A percentile compares a stretch with the other conserved stretches of the same genome.
Conservation (phyloP, 2,329 filamentous ascomycete species). For the Fusarium dlaminii region DNA sequence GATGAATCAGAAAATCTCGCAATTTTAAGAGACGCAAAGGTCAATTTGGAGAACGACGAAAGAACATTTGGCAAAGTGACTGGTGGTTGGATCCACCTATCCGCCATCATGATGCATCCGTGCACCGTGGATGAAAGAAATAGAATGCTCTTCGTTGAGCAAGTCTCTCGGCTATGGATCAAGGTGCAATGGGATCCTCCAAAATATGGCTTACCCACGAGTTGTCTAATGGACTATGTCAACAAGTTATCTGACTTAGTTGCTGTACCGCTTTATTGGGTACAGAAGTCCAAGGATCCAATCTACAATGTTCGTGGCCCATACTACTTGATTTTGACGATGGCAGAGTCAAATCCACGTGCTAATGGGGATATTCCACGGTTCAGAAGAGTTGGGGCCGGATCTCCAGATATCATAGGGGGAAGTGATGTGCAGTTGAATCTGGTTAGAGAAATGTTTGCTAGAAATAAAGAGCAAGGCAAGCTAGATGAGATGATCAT, state of each 20-base stretch:
- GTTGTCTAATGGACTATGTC: neutral
- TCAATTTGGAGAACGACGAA: fast-evolving
- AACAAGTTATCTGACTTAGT: neutral
- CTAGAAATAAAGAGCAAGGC: neutral
- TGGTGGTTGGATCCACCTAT: neutral
- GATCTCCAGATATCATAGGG: neutral
- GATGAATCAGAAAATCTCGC: neutral
- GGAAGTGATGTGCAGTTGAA: neutral
- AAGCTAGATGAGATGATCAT: neutral
- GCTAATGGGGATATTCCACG: fast-evolving
- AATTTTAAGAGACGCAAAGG: neutral
- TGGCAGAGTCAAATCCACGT: neutral
- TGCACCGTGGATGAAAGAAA: fast-evolving
- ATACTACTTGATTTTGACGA: neutral
- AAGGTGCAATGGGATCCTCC: neutral
- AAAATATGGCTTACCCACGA: neutral
- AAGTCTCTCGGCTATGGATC: fast-evolving
- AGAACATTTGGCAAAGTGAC: neutral
- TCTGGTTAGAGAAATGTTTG: neutral
- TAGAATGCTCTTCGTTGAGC: fast-evolving
- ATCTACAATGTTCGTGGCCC: neutral
- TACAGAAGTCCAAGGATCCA: neutral
- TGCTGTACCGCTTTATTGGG: neutral
- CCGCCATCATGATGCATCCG: neutral
- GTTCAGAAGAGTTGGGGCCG: neutral